A percentile compares a stretch with the other conserved stretches of the same genome.
These are phyloP conservation scores for Lepidium aucheri DNA, from an alignment of 345 rosid genomes.

Conservation along the genomic window DNA sequence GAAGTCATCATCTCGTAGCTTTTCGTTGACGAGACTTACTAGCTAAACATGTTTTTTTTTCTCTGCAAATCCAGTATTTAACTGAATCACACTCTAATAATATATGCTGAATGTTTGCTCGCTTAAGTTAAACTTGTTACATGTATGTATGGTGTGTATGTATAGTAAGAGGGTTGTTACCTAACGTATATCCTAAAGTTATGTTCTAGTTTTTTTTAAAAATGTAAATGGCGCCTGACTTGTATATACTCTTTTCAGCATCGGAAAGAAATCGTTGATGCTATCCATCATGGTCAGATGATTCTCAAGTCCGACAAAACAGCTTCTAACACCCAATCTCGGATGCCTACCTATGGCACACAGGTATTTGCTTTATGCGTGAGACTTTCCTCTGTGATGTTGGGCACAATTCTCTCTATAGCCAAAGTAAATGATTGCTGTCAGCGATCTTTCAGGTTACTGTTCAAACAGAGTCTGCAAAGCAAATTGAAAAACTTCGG, in stretches of 20 bases:
- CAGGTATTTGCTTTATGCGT: constrained; percentile 43
- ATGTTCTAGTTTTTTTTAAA: not conserved
- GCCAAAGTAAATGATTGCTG: constrained; percentile 1
- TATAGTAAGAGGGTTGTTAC: not conserved
- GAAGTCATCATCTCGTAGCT: not conserved
- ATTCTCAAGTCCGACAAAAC: constrained; percentile 69
- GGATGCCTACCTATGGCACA: constrained; percentile 95
- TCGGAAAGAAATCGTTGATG: constrained; percentile 82
- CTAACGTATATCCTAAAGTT: not conserved
- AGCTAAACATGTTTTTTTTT: not conserved
- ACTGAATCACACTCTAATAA: not conserved
- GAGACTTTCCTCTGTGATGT: constrained; percentile 6
- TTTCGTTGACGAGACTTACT: not conserved
- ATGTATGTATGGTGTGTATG: not conserved
- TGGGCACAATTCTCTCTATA: not conserved
- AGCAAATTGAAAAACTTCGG: constrained; percentile 89
- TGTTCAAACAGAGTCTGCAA: constrained; percentile 82
- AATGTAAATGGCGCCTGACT: constrained; percentile 3
- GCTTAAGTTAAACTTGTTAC: not conserved
- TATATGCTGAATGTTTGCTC: not conserved
- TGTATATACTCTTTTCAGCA: constrained; percentile 46
- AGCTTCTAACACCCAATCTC: constrained; percentile 53
- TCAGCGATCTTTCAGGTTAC: constrained; percentile 54
- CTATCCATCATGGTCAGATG: constrained; percentile 67
- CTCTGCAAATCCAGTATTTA: not conserved